phyloP scores from a whole-genome alignment of 2,329 filamentous ascomycete genomes.

The Aspergillus pseudonomiae region DNA sequence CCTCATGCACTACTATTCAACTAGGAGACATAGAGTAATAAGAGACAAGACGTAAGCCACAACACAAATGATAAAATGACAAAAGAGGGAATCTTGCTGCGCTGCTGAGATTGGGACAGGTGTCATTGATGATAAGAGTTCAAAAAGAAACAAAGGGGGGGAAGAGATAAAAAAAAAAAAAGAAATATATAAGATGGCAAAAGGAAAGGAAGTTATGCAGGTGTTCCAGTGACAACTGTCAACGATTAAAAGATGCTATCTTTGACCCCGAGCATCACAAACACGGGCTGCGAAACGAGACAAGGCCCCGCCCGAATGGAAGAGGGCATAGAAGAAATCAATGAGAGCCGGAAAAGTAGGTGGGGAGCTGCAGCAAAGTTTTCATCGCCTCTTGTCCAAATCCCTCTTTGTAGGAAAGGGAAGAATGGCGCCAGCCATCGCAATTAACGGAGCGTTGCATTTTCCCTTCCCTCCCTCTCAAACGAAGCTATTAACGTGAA shows the following conservation, averaged over 20 bases:
- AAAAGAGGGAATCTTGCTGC: slow-evolving; percentile 47
- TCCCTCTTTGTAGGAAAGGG: slow-evolving; percentile 15
- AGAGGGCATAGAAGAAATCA: slow-evolving; percentile 25
- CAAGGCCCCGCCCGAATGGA: slow-evolving; percentile 24
- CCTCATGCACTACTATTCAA: slow-evolving; percentile 37
- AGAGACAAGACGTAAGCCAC: slow-evolving; percentile 31
- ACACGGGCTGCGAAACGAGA: slow-evolving; percentile 19
- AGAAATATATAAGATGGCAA: slow-evolving; percentile 12
- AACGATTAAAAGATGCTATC: slow-evolving; percentile 39
- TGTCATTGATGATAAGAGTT: slow-evolving; percentile 29
- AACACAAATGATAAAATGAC: slow-evolving; percentile 32
- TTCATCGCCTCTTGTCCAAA: slow-evolving; percentile 17
- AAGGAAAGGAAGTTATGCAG: slow-evolving; percentile 29
- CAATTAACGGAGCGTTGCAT: slow-evolving; percentile 33
- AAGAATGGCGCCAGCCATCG: slow-evolving; percentile 27
- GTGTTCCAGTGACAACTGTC: slow-evolving; percentile 30
- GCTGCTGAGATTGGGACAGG: slow-evolving; percentile 41
- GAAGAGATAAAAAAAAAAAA: slow-evolving; percentile 24
- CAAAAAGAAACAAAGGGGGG: slow-evolving; percentile 22
- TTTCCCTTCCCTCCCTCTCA: slow-evolving; percentile 31
- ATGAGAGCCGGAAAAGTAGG: slow-evolving; percentile 22
- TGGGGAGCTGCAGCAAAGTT: slow-evolving; percentile 21
- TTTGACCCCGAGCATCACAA: slow-evolving; percentile 30
- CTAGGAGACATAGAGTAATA: slow-evolving; percentile 31
- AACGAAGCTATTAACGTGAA: slow-evolving; percentile 45